Evolutionary conservation across 2,329 filamentous ascomycete species (phyloP), one percentile per base, ranked within the genome.

Genomic region (Leptosphaerulina australis): DNA sequence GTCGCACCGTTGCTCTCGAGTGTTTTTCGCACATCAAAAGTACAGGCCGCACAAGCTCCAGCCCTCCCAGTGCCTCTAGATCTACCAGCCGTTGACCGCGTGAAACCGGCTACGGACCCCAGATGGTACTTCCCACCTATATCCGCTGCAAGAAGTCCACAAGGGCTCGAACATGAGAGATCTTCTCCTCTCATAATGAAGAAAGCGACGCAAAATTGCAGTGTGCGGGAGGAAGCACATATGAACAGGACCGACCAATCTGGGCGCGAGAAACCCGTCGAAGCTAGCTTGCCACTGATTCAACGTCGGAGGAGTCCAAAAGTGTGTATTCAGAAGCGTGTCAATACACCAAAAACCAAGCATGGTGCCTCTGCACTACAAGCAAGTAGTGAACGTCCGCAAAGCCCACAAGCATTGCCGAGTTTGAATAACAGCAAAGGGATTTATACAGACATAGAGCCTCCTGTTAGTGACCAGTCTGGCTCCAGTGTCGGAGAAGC

Each of bases 51-150:
- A 10, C 40, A 45, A 12, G 14, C 40, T 28, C 54, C 34, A 26
- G 28, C 48, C 6, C 35, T 54, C 1, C 29, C 51, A 14, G 9
- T 29, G 3, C 47, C 51, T 7, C 58, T 40, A 18, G 53, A 57
- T 3, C 21, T 30, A 12, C 36, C 47, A 5, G 37, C 40, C 12
- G 29, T 8, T 18, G 56, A 59, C 20, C 56, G 47, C 7, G 39
- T 65, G 15, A 54, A 53, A 20, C 62, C 67, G 24, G 61, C 62
- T 9, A 63, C 57, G 10, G 64, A 67, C 26, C 62, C 68, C 2
- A 66, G 62, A 33, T 67, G 64, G 62, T 66, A 57, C 21, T 65
- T 62, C 29, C 63, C 64, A 8, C 60, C 63, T 9, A 53, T 53
- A 3, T 37, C 30, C 14, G 31, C 22, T 25, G 21, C 15, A 22